These are phyloP conservation scores for Mucor sp. DNA, from an alignment of 371 early-diverging fungal species.

Conservation along the genomic window DNA sequence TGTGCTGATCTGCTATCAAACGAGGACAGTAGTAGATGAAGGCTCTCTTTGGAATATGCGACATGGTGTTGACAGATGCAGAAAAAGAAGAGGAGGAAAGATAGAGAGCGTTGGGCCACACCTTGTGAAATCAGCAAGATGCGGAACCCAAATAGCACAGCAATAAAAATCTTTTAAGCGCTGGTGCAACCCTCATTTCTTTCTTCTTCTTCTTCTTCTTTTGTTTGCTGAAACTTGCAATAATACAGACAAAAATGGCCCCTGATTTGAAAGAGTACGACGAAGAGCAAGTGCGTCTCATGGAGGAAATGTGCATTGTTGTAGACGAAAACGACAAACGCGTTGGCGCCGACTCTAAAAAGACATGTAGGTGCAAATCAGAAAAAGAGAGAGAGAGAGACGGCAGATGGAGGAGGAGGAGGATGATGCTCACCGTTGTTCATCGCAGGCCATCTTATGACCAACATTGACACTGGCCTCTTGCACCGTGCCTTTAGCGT, in stretches of 20 bases:
- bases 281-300: constrained; percentile 89
- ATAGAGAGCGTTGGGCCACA: too few species aligned
- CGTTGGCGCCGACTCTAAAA: constrained; percentile 88
- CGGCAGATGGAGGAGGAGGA: too few species aligned
- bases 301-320: constrained; percentile 97
- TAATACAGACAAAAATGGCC: constrained; percentile 33
- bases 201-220: constrained; percentile 1
- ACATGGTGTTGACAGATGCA: constrained; percentile 32
- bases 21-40: constrained; percentile 18
- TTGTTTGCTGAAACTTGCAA: constrained; percentile 1
- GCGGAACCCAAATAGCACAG: not conserved
- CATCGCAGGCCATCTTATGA: constrained; percentile 84
- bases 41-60: constrained; percentile 14
- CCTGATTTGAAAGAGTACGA: constrained; percentile 72
- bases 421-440: not conserved
- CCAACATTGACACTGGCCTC: constrained; percentile 82
- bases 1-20: not conserved
- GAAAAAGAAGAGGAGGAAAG: constrained; percentile 37
- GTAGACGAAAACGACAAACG: constrained; percentile 84
- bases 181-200: not conserved
- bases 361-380: constrained; percentile 73
- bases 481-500: constrained; percentile 97
- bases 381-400: too few species aligned
- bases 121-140: too few species aligned
- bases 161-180: constrained; percentile 1